These are phyloP conservation scores for Rhizophora apiculata DNA, from an alignment of 345 rosid genomes.

Conservation along the genomic window DNA sequence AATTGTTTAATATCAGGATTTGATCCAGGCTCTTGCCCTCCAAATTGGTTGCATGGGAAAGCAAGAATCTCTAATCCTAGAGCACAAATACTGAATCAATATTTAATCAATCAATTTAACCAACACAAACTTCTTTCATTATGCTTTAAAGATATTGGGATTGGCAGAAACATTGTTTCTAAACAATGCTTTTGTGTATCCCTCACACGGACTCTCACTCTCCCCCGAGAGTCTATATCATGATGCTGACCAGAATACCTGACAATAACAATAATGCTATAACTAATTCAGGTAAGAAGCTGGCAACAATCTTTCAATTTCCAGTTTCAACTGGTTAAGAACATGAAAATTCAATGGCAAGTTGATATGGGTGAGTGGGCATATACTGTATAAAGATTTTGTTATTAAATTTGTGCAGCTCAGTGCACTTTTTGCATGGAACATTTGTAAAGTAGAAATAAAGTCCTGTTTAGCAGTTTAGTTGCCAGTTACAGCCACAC, in stretches of 20 bases:
- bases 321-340: not conserved
- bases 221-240: not conserved
- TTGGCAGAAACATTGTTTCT: too few relatives aligned
- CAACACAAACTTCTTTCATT: not conserved
- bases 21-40: conserved; percentile 35
- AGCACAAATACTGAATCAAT: not conserved
- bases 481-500: too few relatives aligned
- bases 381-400: not conserved
- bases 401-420: too few relatives aligned
- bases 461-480: too few relatives aligned
- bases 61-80: conserved; percentile 34
- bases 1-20: conserved; percentile 31
- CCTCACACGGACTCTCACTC: not conserved
- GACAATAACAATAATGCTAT: not conserved
- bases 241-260: not conserved
- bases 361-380: not conserved
- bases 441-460: too few relatives aligned
- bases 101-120: not conserved
- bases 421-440: too few relatives aligned
- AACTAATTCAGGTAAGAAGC: not conserved
- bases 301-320: not conserved
- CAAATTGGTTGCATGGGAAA: conserved; percentile 33
- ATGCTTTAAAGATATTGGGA: not conserved
- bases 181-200: not conserved
- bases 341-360: not conserved